Evolutionary conservation across 768 basidiomycete species (phyloP), one percentile per base, ranked within the genome.

Genomic region (Podaxis mareebaensis): DNA sequence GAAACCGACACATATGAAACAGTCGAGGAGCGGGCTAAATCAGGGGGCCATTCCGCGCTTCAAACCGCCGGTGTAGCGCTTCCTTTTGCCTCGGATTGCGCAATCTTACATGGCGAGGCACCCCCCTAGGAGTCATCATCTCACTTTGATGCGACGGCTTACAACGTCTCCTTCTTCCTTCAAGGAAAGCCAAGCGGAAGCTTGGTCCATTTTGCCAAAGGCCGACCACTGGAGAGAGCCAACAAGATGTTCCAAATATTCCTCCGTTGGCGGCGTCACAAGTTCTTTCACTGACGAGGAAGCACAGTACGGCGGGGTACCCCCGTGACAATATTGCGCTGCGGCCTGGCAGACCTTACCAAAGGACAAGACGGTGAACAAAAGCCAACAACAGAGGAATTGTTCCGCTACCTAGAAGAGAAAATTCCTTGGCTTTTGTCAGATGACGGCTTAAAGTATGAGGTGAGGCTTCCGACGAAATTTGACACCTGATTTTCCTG

Each of bases 11-110:
- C 86, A 8, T 82, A 82, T 64, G 82, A 85, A 68, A 81, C 69
- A 15, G 84, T 94, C 6, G 84, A 91, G 69, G 74, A 74, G 44
- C 83, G 87, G 62, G 78, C 92, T 7, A 89, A 80, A 71, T 87
- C 86, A 2, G 83, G 92, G 71, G 95, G 95, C 0, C 95, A 97
- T 74, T 94, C 92, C 4, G 96, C 95, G 12, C 93, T 95, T 1
- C 91, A 93, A 69, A 91, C 94, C 87, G 95, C 93, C 8, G 95
- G 88, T 11, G 78, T 33, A 93, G 91, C 84, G 85, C 39, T 85
- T 87, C 68, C 76, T 93, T 24, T 81, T 91, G 26, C 91, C 91
- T 3, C 85, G 84, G 36, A 81, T 93, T 11, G 72, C 82, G 1
- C 81, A 77, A 54, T 85, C 88, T 1, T 80, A 79, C 28, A 71